Evolutionary conservation across 108 stramenopile genomes (phyloP), one percentile per base, ranked within the genome.

Genomic region (Ochromonas danica): DNA sequence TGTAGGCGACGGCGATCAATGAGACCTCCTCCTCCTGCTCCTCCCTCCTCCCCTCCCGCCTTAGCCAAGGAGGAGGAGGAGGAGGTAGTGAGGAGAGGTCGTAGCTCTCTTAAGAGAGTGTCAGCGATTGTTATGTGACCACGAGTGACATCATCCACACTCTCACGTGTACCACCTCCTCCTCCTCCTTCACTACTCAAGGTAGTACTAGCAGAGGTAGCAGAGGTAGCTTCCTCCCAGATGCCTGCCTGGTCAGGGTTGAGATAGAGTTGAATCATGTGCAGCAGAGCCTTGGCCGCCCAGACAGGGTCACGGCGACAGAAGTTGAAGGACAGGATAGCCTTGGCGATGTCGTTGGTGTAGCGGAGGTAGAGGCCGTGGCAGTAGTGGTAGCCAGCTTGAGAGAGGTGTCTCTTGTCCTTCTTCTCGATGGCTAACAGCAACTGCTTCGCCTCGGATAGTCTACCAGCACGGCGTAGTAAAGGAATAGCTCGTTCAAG

Each of bases 251-350:
- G 79, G 78, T 89, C 89, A 22, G 89, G 89, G 45, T 85, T 87
- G 1, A 90, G 27, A 86, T 90, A 90, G n/a, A 89, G 75, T 41
- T 89, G 84, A 39, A 89, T 72, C 82, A 90, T 85, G 40, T 84
- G 71, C 42, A 80, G 80, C n/a, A 89, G 79, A 40, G 90, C 87
- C 1, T 33, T 61, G 1, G 17, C 43, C 1, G 86, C 90, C 87
- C 87, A 90, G 33, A 63, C 62, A 1, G 61, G 61, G 60, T 88
- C 85, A 28, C 79, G 40, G 17, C 90, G 43, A 22, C 84, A 83
- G 2, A 86, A 82, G 65, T 90, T 90, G 42, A 90, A 87, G 60
- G 77, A 36, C 35, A 62, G 43, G 43, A 90, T 81, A 30, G 90
- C 90, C 39, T 85, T 85, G 43, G 57, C 77, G 61, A 87, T 33